These are phyloP conservation scores for Chaetomium cochliodes DNA, from an alignment of 495 filamentous ascomycete genomes.

Conservation along the genomic window DNA sequence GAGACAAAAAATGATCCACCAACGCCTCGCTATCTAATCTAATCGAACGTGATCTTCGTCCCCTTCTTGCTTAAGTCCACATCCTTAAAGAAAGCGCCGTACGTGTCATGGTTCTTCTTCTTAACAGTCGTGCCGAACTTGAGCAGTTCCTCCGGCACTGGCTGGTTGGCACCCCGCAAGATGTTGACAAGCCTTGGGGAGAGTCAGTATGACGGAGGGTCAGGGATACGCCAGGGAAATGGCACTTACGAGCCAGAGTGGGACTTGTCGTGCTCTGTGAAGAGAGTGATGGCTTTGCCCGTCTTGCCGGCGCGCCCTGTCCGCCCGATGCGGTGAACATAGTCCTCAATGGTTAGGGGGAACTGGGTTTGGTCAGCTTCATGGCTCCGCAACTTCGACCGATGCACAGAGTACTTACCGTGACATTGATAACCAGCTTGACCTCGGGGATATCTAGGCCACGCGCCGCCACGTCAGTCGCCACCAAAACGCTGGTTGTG, in stretches of 20 bases:
- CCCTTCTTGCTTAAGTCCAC: slow-evolving; percentile 72
- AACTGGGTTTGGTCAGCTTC: slow-evolving; percentile 38
- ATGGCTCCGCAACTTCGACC: slow-evolving; percentile 11
- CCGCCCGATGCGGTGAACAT: slow-evolving; percentile 94
- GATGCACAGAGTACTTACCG: slow-evolving; percentile 36
- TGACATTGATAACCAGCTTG: slow-evolving; percentile 87
- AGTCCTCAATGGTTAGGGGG: slow-evolving; percentile 78
- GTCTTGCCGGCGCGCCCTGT: slow-evolving; percentile 89
- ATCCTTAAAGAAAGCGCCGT: slow-evolving; percentile 91
- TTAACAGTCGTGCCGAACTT: slow-evolving; percentile 98
- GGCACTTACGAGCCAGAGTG: slow-evolving; percentile 75
- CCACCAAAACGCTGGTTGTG: slow-evolving; percentile 82
- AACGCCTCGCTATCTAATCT: slow-evolving; percentile 39
- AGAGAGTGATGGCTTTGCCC: slow-evolving; percentile 88
- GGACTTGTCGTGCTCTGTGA: slow-evolving; percentile 90
- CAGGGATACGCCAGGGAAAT: neutral
- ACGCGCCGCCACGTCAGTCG: slow-evolving; percentile 94
- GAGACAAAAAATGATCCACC: slow-evolving; percentile 25
- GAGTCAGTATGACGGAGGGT: slow-evolving; percentile 20
- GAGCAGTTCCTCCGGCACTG: slow-evolving; percentile 80
- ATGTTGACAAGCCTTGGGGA: slow-evolving; percentile 73
- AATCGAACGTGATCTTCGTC: slow-evolving; percentile 92
- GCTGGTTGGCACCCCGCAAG: slow-evolving; percentile 81
- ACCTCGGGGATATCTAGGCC: slow-evolving; percentile 94
- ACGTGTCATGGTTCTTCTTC: slow-evolving; percentile 92